Base-by-base conservation (phyloP, 257 asterid species). In the Salvia hispanica region DNA sequence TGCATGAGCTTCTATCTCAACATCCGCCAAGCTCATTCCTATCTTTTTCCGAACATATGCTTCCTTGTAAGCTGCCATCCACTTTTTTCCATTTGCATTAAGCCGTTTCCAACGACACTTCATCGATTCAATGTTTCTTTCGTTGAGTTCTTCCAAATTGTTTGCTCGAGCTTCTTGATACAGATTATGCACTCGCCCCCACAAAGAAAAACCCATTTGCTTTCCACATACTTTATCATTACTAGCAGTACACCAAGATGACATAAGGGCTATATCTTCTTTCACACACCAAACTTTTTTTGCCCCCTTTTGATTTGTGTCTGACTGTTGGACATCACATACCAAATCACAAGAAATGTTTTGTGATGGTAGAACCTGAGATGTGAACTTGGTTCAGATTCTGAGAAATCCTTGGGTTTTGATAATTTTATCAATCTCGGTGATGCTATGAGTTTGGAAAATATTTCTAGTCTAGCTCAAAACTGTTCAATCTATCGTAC, bases 1-100 rank as follows among this genome's bases (percentile, higher is more conserved):
- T 15, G 48, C 18, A 6, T 28, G 15, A 31, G 61, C 42, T 28
- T 55, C 61, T 28, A 28, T 5, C 18, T 55, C 61, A 16, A 59
- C 9, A 2, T 67, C 44, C 5, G 44, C 42, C 9, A 4, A 0
- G 33, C 16, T 12, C 60, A 51, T 62, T 14, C 44, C 64, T 6
- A 31, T 47, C 4, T 2, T 42, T 50, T 62, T 72, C 43, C 3
- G 4, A 63, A 39, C 9, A 52, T 21, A 43, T 46, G 73, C 71
- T 58, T 66, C n/a, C 21, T 48, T 45, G 45, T 12, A 69, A 7
- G 47, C 66, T 2, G 9, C 40, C 45, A 69, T 11, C 58, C 73
- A 69, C 66, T 31, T 58, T 7, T 7, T 33, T 10, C 4, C 66
- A 33, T 45, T 57, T 9, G 33, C 36, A 15, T 10, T 46, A 14